A percentile compares a stretch with the other conserved stretches of the same genome.
phyloP scores from a whole-genome alignment of 2,329 filamentous ascomycete genomes.

The Cadophora sp. region DNA sequence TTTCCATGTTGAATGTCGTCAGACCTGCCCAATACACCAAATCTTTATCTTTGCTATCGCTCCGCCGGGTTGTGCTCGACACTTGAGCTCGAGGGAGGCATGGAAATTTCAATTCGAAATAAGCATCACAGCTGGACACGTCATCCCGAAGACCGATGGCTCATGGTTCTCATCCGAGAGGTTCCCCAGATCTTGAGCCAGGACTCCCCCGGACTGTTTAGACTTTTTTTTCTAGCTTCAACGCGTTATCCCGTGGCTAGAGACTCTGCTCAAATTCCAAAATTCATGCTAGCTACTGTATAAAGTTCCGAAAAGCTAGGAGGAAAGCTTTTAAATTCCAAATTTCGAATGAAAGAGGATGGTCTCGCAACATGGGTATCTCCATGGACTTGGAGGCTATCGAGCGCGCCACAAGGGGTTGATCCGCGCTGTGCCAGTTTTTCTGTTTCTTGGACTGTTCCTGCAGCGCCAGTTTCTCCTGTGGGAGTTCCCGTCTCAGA shows the following conservation, averaged over 20 bases:
- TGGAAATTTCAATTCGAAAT: background rate
- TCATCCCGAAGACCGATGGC: background rate
- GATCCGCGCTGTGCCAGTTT: constrained; percentile 12
- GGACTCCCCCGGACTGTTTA: background rate
- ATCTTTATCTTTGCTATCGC: background rate
- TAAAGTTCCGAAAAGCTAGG: background rate
- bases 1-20: background rate
- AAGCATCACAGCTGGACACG: background rate
- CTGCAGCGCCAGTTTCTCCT: constrained; percentile 17
- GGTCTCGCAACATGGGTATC: background rate
- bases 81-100: background rate
- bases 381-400: background rate
- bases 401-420: background rate
- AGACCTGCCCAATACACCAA: background rate
- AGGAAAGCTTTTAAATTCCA: background rate
- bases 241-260: background rate
- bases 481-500: background rate
- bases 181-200: constrained; percentile 4
- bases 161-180: background rate
- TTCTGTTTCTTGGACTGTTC: constrained; percentile 22
- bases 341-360: background rate
- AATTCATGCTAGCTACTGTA: background rate
- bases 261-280: background rate
- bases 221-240: background rate
- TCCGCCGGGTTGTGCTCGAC: background rate